Evolutionary conservation across 441 rosid genomes (phyloP), one percentile per base, ranked within the genome.

Genomic region (Brassica hybrid): DNA sequence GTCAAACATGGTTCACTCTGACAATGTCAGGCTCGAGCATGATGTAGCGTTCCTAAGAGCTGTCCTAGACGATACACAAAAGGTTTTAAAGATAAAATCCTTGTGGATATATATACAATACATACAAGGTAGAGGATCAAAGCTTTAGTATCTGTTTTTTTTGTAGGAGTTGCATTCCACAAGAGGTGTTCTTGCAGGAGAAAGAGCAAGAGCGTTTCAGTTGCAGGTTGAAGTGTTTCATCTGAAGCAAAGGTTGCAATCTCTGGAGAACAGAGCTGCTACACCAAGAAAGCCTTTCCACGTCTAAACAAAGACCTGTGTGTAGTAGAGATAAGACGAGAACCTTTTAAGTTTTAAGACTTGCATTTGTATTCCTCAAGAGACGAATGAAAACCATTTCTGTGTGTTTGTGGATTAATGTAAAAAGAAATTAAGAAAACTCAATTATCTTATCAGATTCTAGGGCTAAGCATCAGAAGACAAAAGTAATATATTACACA

Each of bases 221-320:
- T 84, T 94, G 64, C 96, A 96, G 97, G 97, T 96, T 50, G 98
- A 92, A 86, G 99, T 92, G 83, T 96, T 96, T 82, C 99, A 94
- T 83, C 96, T 94, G 64, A 94, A 96, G 80, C 98, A 96, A 69
- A 87, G 99, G 71, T 77, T 96, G 83, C 99, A 94, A 60, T 90
- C 98, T 4, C 63, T 90, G 88, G 99, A 94, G 83, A 90, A 86
- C 82, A 87, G 96, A 73, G 92, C 88, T 19, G 87, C 88, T 14
- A 91, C 97, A 1, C 93, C 94, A 0, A 85, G 97, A 84, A 94
- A 96, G 77, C 97, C 94, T 21, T 92, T 85, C 82, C 94, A 90
- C 12, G 92, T 85, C 73, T 81, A 41, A 80, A 66, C 32, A 57
- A 34, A 65, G 64, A 19, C 19, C 14, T 23, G 38, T 16, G 32